Conservation (phyloP, 352 stramenopile species). For the Blastocystis hominis region DNA sequence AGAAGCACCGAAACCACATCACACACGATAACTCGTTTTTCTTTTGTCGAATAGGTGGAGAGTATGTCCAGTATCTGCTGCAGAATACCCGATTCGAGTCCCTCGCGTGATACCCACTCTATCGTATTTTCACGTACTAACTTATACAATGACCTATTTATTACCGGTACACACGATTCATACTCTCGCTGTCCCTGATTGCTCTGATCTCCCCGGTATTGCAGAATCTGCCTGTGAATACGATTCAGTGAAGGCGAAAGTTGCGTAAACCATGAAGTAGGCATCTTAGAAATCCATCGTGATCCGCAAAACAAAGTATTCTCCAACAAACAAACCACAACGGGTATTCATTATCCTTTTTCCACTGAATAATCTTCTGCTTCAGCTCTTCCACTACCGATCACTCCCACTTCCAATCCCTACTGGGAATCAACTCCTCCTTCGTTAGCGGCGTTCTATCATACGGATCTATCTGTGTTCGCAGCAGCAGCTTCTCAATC, state of each 20-base stretch:
- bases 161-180: background rate
- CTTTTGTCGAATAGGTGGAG: background rate
- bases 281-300: background rate
- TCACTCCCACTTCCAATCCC: background rate
- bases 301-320: background rate
- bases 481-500: slow-evolving; percentile 6
- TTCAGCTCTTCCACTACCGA: background rate
- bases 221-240: background rate
- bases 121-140: background rate
- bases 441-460: slow-evolving; percentile 39
- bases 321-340: background rate
- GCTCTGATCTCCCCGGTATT: background rate
- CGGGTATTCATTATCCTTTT: background rate
- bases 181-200: background rate
- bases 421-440: slow-evolving; percentile 47
- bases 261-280: slow-evolving; percentile 27
- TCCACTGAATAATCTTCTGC: slow-evolving; percentile 17
- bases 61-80: background rate
- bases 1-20: background rate
- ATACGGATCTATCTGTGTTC: background rate
- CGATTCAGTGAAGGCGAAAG: background rate
- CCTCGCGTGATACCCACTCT: background rate
- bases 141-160: background rate
- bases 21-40: background rate
- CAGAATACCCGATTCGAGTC: slow-evolving; percentile 18